Evolutionary conservation across 345 rosid species (phyloP).

Genomic region (Eucalyptus coolabah): DNA sequence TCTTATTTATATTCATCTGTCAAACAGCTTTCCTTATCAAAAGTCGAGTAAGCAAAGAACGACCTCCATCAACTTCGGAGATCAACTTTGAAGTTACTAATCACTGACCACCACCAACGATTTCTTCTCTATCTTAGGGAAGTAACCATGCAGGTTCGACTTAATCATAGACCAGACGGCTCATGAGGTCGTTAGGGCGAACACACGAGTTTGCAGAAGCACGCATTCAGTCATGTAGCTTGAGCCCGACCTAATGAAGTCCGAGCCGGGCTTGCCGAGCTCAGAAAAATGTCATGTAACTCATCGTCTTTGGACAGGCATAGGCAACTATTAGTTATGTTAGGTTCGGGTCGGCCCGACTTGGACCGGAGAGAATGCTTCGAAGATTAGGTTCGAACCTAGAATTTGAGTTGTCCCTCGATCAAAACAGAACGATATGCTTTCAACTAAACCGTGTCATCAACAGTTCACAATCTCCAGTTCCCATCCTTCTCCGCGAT

Average conservation of each 20-base stretch:
- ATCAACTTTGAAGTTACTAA: too few relatives aligned
- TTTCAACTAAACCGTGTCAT: background rate
- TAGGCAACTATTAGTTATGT: background rate
- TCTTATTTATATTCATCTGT: background rate
- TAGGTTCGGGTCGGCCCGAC: fast-evolving
- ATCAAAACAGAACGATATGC: background rate
- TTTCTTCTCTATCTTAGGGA: background rate
- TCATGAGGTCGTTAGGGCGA: background rate
- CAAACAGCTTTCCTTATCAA: background rate
- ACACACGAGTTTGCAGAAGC: background rate
- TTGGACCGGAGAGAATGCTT: too few relatives aligned
- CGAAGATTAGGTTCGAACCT: too few relatives aligned
- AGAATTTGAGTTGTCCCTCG: background rate
- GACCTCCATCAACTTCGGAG: too few relatives aligned
- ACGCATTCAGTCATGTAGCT: background rate
- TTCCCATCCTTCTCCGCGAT: background rate
- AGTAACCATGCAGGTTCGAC: background rate
- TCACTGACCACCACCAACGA: fast-evolving
- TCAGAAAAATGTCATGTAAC: background rate
- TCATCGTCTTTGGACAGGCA: background rate
- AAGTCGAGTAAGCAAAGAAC: background rate
- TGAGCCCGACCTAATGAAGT: background rate
- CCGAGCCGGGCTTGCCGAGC: background rate
- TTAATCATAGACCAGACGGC: background rate
- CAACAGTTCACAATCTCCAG: background rate